Conservation (phyloP, 768 basidiomycete genomes). For the Russula sp. region DNA sequence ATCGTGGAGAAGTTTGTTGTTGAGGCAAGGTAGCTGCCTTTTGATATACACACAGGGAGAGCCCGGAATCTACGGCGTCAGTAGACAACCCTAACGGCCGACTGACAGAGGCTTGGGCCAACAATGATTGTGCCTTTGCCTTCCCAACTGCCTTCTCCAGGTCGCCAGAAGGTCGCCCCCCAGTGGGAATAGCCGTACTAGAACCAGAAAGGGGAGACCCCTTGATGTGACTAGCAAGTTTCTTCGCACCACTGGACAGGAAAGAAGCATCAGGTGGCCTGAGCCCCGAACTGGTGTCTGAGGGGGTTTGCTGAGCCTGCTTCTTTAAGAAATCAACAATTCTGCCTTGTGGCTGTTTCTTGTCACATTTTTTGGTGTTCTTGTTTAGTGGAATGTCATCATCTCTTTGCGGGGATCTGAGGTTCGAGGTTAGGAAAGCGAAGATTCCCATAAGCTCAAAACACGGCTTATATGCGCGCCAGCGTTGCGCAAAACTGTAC, state of each 20-base stretch:
- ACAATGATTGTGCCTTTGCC: neutral
- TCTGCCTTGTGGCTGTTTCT: slow-evolving; percentile 25
- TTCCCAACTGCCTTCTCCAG: neutral
- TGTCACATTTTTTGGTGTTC: neutral
- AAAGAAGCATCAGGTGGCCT: neutral
- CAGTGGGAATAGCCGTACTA: neutral
- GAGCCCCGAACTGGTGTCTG: slow-evolving; percentile 1
- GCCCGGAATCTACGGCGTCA: neutral
- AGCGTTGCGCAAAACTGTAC: neutral
- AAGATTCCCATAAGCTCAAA: neutral
- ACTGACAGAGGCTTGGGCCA: neutral
- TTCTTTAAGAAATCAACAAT: slow-evolving; percentile 44
- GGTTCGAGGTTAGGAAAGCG: neutral
- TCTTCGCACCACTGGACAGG: neutral
- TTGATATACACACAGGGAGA: neutral
- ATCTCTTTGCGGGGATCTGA: neutral
- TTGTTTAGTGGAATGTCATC: neutral
- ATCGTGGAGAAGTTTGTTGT: neutral
- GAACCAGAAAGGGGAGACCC: neutral
- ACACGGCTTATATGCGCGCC: slow-evolving; percentile 1
- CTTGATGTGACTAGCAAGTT: neutral
- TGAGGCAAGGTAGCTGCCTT: neutral
- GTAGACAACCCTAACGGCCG: neutral
- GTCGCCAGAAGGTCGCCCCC: neutral
- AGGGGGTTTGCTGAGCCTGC: slow-evolving; percentile 28